Conservation (phyloP, 208 protist species). For the Eutreptiella sp. region DNA sequence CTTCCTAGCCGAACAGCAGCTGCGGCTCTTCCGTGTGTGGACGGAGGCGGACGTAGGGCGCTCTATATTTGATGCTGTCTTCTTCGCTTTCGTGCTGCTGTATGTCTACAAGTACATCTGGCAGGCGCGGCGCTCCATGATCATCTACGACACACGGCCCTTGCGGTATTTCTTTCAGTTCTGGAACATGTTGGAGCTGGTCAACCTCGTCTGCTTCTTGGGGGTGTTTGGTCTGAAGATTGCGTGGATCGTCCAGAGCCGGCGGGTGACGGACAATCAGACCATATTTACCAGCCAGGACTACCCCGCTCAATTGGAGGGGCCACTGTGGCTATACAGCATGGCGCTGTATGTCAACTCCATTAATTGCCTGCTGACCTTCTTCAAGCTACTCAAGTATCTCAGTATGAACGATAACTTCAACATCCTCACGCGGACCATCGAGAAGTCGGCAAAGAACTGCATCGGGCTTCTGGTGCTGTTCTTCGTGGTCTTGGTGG, state of each 20-base stretch:
- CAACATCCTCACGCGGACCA: conserved; percentile 24
- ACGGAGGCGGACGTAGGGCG: conserved; percentile 23
- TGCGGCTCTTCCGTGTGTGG: conserved; percentile 36
- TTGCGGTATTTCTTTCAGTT: conserved; percentile 19
- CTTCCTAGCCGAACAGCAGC: conserved; percentile 25
- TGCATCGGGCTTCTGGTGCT: conserved; percentile 39
- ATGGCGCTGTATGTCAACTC: conserved; percentile 28
- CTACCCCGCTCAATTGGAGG: conserved; percentile 35
- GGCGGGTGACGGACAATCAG: not conserved
- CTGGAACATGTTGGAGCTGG: conserved; percentile 31
- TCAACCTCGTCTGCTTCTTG: conserved; percentile 22
- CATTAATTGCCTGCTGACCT: conserved; percentile 31
- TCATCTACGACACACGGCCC: not conserved
- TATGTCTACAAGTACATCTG: conserved; percentile 33
- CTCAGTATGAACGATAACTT: conserved; percentile 24
- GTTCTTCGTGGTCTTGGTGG: conserved; percentile 35
- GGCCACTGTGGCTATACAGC: not conserved
- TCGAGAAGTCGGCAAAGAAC: conserved; percentile 6
- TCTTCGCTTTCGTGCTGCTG: conserved; percentile 31
- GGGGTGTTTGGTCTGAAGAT: conserved; percentile 22
- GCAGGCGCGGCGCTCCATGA: not conserved
- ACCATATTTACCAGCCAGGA: conserved; percentile 5
- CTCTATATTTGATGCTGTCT: conserved; percentile 26
- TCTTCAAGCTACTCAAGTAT: conserved; percentile 32
- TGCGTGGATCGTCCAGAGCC: conserved; percentile 18